Percentiles rank a stretch among this genome's conserved stretches.
Evolutionary conservation across 192 early-diverging fungal species (phyloP).

Genomic region (Backusella morwellensis): DNA sequence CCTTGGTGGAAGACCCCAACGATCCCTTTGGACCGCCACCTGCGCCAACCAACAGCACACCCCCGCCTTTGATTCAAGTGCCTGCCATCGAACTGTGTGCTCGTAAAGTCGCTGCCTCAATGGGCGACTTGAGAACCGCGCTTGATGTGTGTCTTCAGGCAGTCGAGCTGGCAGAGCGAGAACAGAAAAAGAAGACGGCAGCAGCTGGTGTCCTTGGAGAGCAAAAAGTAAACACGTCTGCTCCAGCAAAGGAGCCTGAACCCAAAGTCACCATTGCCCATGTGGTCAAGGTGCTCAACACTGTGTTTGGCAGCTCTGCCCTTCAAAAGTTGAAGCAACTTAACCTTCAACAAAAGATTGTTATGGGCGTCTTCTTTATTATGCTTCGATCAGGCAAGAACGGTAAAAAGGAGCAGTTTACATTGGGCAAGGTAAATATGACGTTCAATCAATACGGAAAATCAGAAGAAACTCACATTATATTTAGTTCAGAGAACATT

Average conservation of each 20-base stretch:
- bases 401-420: constrained; percentile 46
- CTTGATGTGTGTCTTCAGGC: constrained; percentile 85
- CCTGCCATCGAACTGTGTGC: constrained; percentile 90
- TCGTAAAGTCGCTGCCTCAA: constrained; percentile 82
- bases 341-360: constrained; percentile 82
- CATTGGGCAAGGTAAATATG: constrained; percentile 50
- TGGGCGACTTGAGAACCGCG: constrained; percentile 80
- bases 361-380: constrained; percentile 56
- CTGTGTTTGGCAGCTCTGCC: constrained; percentile 57
- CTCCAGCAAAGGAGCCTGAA: constrained; percentile 3
- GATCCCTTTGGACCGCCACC: constrained; percentile 11
- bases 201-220: constrained; percentile 28
- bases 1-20: constrained; percentile 37
- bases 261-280: constrained; percentile 84
- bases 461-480: background rate
- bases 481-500: constrained; percentile 58
- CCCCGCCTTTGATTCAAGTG: constrained; percentile 68
- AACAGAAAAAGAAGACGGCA: constrained; percentile 48
- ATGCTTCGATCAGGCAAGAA: constrained; percentile 35
- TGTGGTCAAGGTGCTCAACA: constrained; percentile 66
- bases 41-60: background rate
- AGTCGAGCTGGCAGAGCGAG: constrained; percentile 77
- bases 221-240: background rate
- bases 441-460: background rate
- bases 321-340: constrained; percentile 65